Conservation (phyloP, 2,329 filamentous ascomycete genomes). For the Xylaria sp. region DNA sequence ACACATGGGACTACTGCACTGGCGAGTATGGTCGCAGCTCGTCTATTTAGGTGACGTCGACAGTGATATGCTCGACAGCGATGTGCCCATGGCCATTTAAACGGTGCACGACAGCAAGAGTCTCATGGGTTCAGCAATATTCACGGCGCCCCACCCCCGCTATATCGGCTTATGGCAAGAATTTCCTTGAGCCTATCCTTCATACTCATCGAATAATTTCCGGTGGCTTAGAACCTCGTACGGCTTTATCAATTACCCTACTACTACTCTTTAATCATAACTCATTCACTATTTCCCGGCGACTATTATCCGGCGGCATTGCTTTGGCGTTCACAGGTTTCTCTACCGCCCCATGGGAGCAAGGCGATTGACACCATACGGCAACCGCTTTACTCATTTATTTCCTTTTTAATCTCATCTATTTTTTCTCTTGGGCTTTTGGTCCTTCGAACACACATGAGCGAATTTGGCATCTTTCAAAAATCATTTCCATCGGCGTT, state of each 20-base stretch:
- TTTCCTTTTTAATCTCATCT: background rate
- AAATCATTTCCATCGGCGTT: slow-evolving; percentile 29
- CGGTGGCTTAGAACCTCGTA: background rate
- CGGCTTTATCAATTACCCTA: slow-evolving; percentile 13
- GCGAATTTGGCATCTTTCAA: slow-evolving; percentile 22
- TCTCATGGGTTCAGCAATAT: no score
- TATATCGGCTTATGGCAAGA: background rate
- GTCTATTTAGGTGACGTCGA: slow-evolving; percentile 61
- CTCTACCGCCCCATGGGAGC: background rate
- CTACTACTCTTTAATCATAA: slow-evolving; percentile 23
- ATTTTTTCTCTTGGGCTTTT: no score
- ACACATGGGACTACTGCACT: slow-evolving; percentile 85
- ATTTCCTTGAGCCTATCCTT: background rate
- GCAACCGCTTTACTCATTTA: slow-evolving; percentile 1
- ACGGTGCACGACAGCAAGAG: background rate
- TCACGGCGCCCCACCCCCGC: no score
- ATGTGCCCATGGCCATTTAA: slow-evolving; percentile 36
- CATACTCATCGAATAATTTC: background rate
- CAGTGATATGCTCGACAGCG: slow-evolving; percentile 31
- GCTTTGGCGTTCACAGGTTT: slow-evolving; percentile 26
- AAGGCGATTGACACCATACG: background rate
- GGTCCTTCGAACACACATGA: slow-evolving; percentile 17
- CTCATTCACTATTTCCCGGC: slow-evolving; percentile 2
- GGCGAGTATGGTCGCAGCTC: slow-evolving; percentile 83
- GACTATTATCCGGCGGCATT: slow-evolving; percentile 18